Evolutionary conservation across 2,329 filamentous ascomycete species (phyloP), one percentile per base, ranked within the genome.

Genomic region (Aspergillus ochraceus): DNA sequence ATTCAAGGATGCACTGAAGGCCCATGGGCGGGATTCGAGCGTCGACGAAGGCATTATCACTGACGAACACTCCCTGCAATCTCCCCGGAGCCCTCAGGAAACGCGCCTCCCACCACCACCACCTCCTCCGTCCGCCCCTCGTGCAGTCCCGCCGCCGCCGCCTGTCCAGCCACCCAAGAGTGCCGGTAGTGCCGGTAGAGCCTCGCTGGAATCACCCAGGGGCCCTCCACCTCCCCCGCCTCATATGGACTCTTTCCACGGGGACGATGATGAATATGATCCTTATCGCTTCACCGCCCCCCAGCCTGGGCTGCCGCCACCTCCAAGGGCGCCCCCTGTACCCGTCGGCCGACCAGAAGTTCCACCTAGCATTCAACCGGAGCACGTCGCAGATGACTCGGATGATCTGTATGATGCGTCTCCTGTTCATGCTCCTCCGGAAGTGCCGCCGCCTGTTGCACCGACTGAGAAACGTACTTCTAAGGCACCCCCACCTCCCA

Each of bases 1-100:
- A 58, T 92, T 97, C 76, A 97, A 96, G 76, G 94, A 97, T 77
- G 93, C 94, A 0, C 77, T 98, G 62, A 96, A 94, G 74, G 81
- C 91, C 9, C 92, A 96, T 74, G 86, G 84, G 8, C 86, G 89
- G 56, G 91, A 94, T 50, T 86, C 89, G 6, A 96, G 90, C 71
- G 72, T 90, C 56, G 92, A 96, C 62, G 88, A 90, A 59, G 85
- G 81, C 46, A 84, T 84, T 3, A 79, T 77, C 22, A 81, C 81
- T 20, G 84, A 86, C 61, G 84, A 87, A 52, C 74, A 77, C 42
- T 78, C 87, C 36, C 64, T 80, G 56, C 81, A 81, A 47, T 79
- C 80, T 54, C 77, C 80, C 51, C 70, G 76, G 55, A 77, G 71
- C 61, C 76, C 77, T 45, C 74, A 74, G 30, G 70, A 70, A 57